Evolutionary conservation across 2,329 filamentous ascomycete genomes (phyloP).

Genomic region (Periconia digitata): DNA sequence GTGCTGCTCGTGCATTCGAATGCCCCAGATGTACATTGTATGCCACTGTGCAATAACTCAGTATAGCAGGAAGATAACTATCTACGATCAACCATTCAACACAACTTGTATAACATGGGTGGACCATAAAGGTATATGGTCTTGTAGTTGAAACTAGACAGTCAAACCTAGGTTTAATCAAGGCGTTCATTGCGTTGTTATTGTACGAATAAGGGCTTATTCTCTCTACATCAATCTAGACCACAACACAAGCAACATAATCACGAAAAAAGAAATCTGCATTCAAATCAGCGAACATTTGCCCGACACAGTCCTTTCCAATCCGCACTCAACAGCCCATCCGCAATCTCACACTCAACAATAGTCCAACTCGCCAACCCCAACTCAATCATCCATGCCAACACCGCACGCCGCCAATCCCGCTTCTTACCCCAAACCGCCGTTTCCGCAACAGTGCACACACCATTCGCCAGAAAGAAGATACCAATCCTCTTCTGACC

Average conservation of each 20-base stretch:
- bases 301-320: conserved; percentile 34
- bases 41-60: too few species aligned
- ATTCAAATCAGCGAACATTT: not conserved
- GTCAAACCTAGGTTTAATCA: too few species aligned
- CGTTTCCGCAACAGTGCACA: conserved; percentile 35
- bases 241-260: not conserved
- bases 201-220: too few species aligned
- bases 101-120: too few species aligned
- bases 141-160: too few species aligned
- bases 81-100: too few species aligned
- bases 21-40: too few species aligned
- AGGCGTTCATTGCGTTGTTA: too few species aligned
- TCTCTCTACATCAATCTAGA: not conserved
- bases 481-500: conserved; percentile 37
- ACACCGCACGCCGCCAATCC: conserved; percentile 30
- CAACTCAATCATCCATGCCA: conserved; percentile 41
- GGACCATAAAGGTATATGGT: too few species aligned
- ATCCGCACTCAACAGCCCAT: conserved; percentile 32
- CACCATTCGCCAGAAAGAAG: conserved; percentile 46
- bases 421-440: conserved; percentile 40
- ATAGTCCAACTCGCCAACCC: conserved; percentile 40
- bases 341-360: conserved; percentile 33
- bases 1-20: too few species aligned
- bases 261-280: not conserved
- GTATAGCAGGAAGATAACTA: too few species aligned